Base-by-base conservation (phyloP, 2,329 filamentous ascomycete genomes). In the Aurifilum marmelostoma region DNA sequence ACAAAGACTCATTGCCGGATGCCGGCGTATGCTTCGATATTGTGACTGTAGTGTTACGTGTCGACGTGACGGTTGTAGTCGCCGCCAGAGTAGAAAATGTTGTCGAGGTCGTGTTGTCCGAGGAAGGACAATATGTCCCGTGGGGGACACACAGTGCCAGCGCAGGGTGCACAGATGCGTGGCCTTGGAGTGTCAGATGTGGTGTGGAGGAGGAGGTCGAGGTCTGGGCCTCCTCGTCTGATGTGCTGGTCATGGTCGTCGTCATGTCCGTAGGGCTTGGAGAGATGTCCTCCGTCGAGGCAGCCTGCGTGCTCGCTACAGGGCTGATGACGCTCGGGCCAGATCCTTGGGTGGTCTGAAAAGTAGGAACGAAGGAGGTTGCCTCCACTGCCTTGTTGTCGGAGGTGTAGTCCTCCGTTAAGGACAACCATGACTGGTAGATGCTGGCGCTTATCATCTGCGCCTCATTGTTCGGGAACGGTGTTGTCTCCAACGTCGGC, bases 111-210 rank as follows among this genome's bases (percentile, higher is more conserved):
- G 21, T n/a, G 21, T 29, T 37, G 27, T 21, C 16, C 12, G 34
- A 24, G 18, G 29, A 8, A 39, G 62, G 62, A 52, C 61, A 63
- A 37, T 50, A 24, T 8, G 24, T 50, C 24, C 41, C 41, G 27
- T 50, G 24, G 41, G 61, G 41, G 2, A 50, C 16, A 27, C 61
- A 63, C 29, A 64, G 47, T 1, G 62, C 62, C 47, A 64, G 27
- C 18, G 43, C 43, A 11, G 62, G 32, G 47, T 50, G 62, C 21
- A 39, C 34, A 32, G 47, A 32, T 21, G 27, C 41, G 32, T 64
- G 43, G 3, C n/a, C 11, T 5, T 18, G 12, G 9, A 39, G 29
- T 29, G 62, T 64, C 18, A 64, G 29, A 18, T 11, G 29, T 37
- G 47, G 47, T 11, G 50, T 54, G 18, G 41, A 8, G 29, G 24